Evolutionary conservation across 1,284 basidiomycete species (phyloP), one percentile per base, ranked within the genome.

Genomic region (Exobasidium cylindrosporum): DNA sequence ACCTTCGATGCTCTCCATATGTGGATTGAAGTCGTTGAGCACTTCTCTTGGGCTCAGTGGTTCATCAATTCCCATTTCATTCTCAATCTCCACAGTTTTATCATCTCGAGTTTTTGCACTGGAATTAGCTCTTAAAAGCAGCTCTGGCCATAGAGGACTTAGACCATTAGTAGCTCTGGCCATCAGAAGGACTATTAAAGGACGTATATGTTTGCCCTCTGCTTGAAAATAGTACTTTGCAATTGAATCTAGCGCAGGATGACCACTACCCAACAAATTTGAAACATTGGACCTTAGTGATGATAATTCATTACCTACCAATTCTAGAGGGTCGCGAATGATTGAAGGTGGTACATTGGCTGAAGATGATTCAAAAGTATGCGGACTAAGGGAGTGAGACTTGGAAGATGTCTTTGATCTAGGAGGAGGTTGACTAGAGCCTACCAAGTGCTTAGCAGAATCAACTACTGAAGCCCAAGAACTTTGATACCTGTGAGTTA

Each of bases 171-270:
- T 96, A 7, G 94, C 95, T 68, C 89, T 88, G 31, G 89, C 84
- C 82, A 97, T 92, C 54, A 98, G 86, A 30, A 98, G 85, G 31
- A 97, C 90, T 49, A 97, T 85, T 67, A 95, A 83, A 0, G 95
- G 93, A 14, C 95, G 87, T 26, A 97, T 85, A 77, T 97, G 92
- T 79, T 96, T 96, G 47, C 77, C 77, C 54, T 80, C 79, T 26
- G 75, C 78, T 63, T 90, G 84, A 80, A 97, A 96, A 83, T 97
- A 97, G 82, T 93, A 96, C 70, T 92, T 87, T 3, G 94, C 92
- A 65, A 97, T 89, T 61, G 89, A 86, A 67, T 89, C 88, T 61
- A 98, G 86, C 1, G 87, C 86, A 1, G 92, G 90, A 80, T 97
- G 91, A 10, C 91, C 89, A 1, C 90, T 89, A 29, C 92, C 93